Base-by-base conservation (phyloP, 257 asterid genomes). In the Perilla frutescens region DNA sequence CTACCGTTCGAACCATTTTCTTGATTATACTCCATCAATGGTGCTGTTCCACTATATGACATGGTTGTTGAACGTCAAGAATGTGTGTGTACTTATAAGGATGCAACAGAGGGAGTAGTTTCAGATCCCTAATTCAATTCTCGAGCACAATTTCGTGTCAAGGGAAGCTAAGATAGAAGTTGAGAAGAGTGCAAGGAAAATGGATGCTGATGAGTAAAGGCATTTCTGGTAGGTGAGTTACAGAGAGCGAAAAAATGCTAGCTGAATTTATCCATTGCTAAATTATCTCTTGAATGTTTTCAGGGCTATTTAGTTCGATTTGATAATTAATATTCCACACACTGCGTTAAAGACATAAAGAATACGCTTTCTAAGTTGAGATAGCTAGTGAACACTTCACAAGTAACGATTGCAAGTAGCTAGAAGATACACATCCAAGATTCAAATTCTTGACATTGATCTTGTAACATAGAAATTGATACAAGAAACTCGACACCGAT, bases 191-290 rank as follows among this genome's bases (percentile, higher is more conserved):
- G 72, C 36, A 13, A 70, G 57, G 29, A 14, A 73, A 59, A 39
- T 51, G 63, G 43, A 69, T 79, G 72, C 12, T 70, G 72, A 79
- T 66, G 86, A 76, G 84, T 71, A 66, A 75, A 78, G 82, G 58
- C 80, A 83, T 39, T 74, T 69, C 40, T 62, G 40, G 39, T 26
- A 36, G 54, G 49, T 20, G 20, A 29, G 29, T 54, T 20, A 20
- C 26, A 20, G 26, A 20, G 26, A 20, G 26, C 0, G 26, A 20
- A 1, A 20, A 20, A 20, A 20, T 20, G 26, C 26, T 20, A 20
- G 26, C 26, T 20, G 26, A 20, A 20, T 20, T 20, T 20, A 20
- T 20, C 26, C 26, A 20, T 20, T 20, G 26, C 26, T 20, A 20
- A 20, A 20, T 20, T 20, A 0, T 20, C 26, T 20, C 26, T 20